Evolutionary conservation across 495 filamentous ascomycete genomes (phyloP).

Genomic region (Xylaria intraflava): DNA sequence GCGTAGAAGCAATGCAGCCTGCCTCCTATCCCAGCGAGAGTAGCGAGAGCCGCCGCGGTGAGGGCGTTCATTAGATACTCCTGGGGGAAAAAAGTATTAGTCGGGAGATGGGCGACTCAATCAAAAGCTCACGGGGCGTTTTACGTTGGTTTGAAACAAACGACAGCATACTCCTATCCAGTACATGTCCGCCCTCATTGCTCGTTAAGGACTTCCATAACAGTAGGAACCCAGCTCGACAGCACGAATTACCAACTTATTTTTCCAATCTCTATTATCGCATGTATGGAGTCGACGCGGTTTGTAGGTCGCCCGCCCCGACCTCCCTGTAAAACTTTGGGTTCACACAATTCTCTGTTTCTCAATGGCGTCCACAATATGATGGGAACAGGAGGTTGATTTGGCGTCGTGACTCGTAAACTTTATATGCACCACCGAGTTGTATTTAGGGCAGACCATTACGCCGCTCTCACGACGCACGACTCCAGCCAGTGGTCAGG

Average conservation of each 20-base stretch:
- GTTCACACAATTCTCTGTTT: background rate
- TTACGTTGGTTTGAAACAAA: background rate
- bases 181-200: background rate
- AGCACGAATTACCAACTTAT: slow-evolving; percentile 1
- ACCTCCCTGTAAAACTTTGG: background rate
- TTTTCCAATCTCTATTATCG: background rate
- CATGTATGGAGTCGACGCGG: background rate
- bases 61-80: slow-evolving; percentile 8
- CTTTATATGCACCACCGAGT: background rate
- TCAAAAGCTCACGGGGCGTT: background rate
- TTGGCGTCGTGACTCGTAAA: background rate
- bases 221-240: background rate
- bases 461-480: background rate
- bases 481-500: background rate
- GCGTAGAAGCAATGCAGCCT: slow-evolving; percentile 2
- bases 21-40: slow-evolving; percentile 2
- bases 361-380: slow-evolving; percentile 27
- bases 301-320: background rate
- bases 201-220: background rate
- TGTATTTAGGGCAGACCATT: background rate
- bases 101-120: background rate
- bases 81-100: background rate
- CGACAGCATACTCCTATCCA: background rate
- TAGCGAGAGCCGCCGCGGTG: slow-evolving; percentile 9
- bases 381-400: background rate